Conservation (phyloP, 208 protist genomes). For the Leishmania amazonensis region DNA sequence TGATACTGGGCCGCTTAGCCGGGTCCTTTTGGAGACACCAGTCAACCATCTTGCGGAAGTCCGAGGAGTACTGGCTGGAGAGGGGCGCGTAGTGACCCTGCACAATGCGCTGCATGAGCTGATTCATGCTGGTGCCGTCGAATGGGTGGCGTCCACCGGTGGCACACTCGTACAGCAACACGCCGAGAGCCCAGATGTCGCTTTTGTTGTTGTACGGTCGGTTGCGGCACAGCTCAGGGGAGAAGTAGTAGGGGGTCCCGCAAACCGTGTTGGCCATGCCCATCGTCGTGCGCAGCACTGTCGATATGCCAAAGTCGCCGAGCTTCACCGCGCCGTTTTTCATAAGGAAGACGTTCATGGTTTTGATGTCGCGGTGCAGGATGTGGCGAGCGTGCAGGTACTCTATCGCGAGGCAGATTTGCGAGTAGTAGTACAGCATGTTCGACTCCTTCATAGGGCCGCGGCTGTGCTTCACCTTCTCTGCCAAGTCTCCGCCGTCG, state of each 20-base stretch:
- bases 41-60: slow-evolving; percentile 89
- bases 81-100: slow-evolving; percentile 82
- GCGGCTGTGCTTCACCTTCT: slow-evolving; percentile 66
- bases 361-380: slow-evolving; percentile 94
- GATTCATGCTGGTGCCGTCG: slow-evolving; percentile 93
- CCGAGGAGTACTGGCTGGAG: slow-evolving; percentile 75
- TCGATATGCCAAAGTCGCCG: slow-evolving; percentile 94
- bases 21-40: slow-evolving; percentile 90
- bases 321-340: slow-evolving; percentile 92
- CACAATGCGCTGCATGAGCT: slow-evolving; percentile 94
- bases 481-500: slow-evolving; percentile 84
- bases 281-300: slow-evolving; percentile 91
- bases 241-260: slow-evolving; percentile 96
- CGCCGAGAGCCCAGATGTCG: slow-evolving; percentile 95
- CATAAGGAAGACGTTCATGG: slow-evolving; percentile 94
- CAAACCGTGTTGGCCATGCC: slow-evolving; percentile 93
- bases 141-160: slow-evolving; percentile 90
- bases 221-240: slow-evolving; percentile 94
- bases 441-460: slow-evolving; percentile 80
- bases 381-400: slow-evolving; percentile 93
- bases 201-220: slow-evolving; percentile 97
- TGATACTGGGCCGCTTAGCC: slow-evolving; percentile 75
- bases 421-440: slow-evolving; percentile 92
- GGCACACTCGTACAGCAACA: slow-evolving; percentile 89
- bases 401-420: slow-evolving; percentile 93